Evolutionary conservation across 768 basidiomycete genomes (phyloP), one percentile per base, ranked within the genome.

Genomic region (Albatrellus ellisii): DNA sequence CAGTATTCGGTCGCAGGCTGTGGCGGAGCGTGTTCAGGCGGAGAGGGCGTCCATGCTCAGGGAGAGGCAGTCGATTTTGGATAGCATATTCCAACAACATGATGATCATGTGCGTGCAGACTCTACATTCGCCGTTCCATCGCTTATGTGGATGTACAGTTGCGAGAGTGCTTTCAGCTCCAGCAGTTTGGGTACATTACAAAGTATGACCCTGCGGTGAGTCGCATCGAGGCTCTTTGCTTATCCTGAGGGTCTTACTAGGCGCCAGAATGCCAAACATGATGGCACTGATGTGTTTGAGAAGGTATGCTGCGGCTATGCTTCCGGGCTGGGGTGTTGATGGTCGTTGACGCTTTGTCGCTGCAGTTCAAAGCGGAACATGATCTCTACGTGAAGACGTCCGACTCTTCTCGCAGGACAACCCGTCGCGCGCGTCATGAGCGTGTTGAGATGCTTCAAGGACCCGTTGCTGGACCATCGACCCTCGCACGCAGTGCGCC

Each of bases 141-240:
- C 36, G 44, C 45, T 22, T 38, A 20, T 36, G 44, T 11, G 44
- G 11, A 32, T 17, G 31, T 46, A 4, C 17, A 89, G 81, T 69
- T 94, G 36, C 75, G 91, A 46, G 88, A 97, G 59, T 67, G 75
- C 45, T 97, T 92, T 59, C 91, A 97, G 55, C 68, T 94, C 60
- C 81, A 91, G 49, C 67, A 79, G 44, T 92, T 83, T 55, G 72
- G 76, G 2, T 77, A 72, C 20, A 67, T 94, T 64, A 61, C 90
- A 26, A 68, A 66, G 15, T 97, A 77, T 57, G 72, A 92, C 59
- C 91, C 90, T 7, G 58, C 65, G 59, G 83, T 84, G 73, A 55
- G 41, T 39, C 41, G 1, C 25, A 10, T 32, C 17, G n/a, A 6
- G 8, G 20, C 6, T 15, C 21, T 29, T 6, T 15, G 7, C 35